Evolutionary conservation across 1,284 basidiomycete genomes (phyloP), one percentile per base, ranked within the genome.

Genomic region (Cryptococcus sp.): DNA sequence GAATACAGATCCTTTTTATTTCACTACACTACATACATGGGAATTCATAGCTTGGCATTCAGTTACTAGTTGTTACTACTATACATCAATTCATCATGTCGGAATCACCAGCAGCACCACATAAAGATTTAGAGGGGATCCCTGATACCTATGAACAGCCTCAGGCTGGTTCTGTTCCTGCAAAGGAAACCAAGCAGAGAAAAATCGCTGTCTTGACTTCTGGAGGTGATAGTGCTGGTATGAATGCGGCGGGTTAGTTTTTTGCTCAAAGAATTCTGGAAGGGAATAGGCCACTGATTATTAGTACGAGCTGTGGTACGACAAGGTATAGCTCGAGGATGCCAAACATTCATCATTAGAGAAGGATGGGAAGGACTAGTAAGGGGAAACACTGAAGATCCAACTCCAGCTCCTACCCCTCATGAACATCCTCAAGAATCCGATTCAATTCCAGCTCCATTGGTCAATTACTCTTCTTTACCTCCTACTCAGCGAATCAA

Each of bases 331-430:
- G 80, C 91, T 57, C 91, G 91, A 75, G 91, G 91, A 41, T 96
- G 90, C 73, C 87, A 96, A 70, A 85, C 88, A 13, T 96, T 85
- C 80, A 85, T 96, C 59, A 88, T 96, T 53, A 87, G 94, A 40
- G 96, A 98, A 78, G 94, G 94, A 40, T 98, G 96, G 79, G 92
- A 98, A 74, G 94, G 94, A 42, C 85, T 98, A 50, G 80, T 83
- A 19, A 72, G 77, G 49, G 82, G 82, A 31, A 83, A 83, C 69
- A 65, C 66, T 13, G 49, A 58, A 42, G 70, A 67, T 23, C 64
- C 68, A 42, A 67, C 70, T 19, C 64, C 67, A 2, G 56, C 63
- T 14, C 47, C 62, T 2, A 67, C 65, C 14, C 59, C 61, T 9
- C 54, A 45, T 23, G 50, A 45, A 21, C 53, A 51, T 13, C 41